Conservation (phyloP, 2,329 filamentous ascomycete species). For the Xylariomycetidae sp. region DNA sequence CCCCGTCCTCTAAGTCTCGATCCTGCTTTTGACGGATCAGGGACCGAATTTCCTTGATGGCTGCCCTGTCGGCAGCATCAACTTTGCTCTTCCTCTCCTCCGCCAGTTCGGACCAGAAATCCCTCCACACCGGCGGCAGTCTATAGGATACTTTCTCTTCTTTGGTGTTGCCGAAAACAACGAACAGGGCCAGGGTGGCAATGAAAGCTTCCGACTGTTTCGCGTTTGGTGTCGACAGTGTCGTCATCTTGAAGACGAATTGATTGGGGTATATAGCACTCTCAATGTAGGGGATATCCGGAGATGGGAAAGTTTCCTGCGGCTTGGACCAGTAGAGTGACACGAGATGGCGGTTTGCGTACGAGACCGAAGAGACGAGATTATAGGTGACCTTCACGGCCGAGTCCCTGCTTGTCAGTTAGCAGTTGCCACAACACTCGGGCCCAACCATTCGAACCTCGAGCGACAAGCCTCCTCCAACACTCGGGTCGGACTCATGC, state of each 20-base stretch:
- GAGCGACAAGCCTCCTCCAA: slow-evolving; percentile 85
- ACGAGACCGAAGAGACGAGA: slow-evolving; percentile 65
- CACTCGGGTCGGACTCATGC: slow-evolving; percentile 67
- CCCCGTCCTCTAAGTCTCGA: slow-evolving; percentile 64
- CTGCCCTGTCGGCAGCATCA: slow-evolving; percentile 64
- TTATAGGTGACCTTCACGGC: slow-evolving; percentile 61
- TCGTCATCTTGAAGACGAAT: slow-evolving; percentile 67
- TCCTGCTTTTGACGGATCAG: slow-evolving; percentile 64
- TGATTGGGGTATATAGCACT: slow-evolving; percentile 40
- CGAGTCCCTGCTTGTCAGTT: slow-evolving; percentile 52
- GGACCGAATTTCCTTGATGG: slow-evolving; percentile 62
- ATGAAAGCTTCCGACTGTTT: slow-evolving; percentile 85
- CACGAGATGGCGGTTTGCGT: slow-evolving; percentile 69
- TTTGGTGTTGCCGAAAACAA: slow-evolving; percentile 68
- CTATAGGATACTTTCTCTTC: slow-evolving; percentile 81
- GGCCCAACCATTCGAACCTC: slow-evolving; percentile 40
- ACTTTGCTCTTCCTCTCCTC: slow-evolving; percentile 62
- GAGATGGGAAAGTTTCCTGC: slow-evolving; percentile 42
- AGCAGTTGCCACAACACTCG: not conserved
- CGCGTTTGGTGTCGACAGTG: slow-evolving; percentile 64
- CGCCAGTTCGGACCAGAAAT: slow-evolving; percentile 76
- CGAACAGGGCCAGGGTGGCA: slow-evolving; percentile 75
- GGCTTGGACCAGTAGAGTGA: slow-evolving; percentile 73
- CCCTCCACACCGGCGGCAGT: slow-evolving; percentile 74
- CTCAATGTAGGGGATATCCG: slow-evolving; percentile 38